phyloP scores from a whole-genome alignment of 2,329 filamentous ascomycete species.

The Trichoderma sp. region DNA sequence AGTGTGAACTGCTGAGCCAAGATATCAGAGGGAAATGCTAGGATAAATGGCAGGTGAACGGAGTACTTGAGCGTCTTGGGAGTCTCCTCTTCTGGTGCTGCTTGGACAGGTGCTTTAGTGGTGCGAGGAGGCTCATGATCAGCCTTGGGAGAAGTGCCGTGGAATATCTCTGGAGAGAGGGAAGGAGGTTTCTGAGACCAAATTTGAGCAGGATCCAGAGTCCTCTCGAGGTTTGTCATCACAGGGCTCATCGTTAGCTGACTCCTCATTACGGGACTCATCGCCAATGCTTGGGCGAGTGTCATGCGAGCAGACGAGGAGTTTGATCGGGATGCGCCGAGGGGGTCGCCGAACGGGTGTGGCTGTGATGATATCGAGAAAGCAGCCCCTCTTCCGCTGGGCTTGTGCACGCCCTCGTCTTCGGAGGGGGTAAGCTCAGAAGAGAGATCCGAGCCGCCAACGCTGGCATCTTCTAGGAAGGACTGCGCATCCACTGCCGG shows the following conservation, averaged over 20 bases:
- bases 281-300: slow-evolving; percentile 49
- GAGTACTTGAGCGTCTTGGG: slow-evolving; percentile 46
- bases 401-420: slow-evolving; percentile 47
- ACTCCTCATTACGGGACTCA: slow-evolving; percentile 22
- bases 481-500: slow-evolving; percentile 43
- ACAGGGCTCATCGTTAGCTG: not conserved
- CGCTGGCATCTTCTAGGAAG: slow-evolving; percentile 55
- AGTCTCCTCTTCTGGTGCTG: slow-evolving; percentile 39
- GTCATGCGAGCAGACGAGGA: slow-evolving; percentile 53
- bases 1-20: slow-evolving; percentile 83
- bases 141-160: slow-evolving; percentile 41
- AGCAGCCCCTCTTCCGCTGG: slow-evolving; percentile 40
- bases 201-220: slow-evolving; percentile 22
- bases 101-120: slow-evolving; percentile 41
- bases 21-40: slow-evolving; percentile 77
- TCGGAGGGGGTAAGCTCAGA: slow-evolving; percentile 63
- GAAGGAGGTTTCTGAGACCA: slow-evolving; percentile 35
- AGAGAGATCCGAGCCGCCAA: slow-evolving; percentile 60
- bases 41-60: slow-evolving; percentile 74
- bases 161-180: slow-evolving; percentile 52
- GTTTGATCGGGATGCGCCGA: slow-evolving; percentile 36
- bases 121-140: slow-evolving; percentile 35
- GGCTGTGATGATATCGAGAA: slow-evolving; percentile 36
- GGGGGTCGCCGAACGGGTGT: slow-evolving; percentile 37
- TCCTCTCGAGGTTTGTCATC: slow-evolving; percentile 7